These are phyloP conservation scores for Triticum turgidum DNA, from an alignment of 176 grass and related monocot species.

Conservation along the genomic window DNA sequence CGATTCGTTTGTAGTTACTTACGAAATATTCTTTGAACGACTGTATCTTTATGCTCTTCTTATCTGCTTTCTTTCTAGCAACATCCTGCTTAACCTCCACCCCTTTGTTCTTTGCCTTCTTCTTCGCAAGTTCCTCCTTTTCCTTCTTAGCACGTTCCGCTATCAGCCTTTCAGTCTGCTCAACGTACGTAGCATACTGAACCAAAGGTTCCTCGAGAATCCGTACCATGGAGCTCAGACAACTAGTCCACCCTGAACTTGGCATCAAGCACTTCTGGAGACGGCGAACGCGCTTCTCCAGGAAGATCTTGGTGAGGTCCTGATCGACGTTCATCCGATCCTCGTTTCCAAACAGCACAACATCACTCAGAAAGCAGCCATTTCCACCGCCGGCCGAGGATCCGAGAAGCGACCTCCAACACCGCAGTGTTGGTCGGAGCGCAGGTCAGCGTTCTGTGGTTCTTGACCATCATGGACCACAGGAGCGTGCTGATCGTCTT, in stretches of 20 bases:
- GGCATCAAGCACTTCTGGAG: conserved; percentile 44
- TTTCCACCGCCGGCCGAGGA: neutral
- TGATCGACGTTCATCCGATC: conserved; percentile 40
- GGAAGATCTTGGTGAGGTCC: conserved; percentile 37
- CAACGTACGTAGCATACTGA: conserved; percentile 28
- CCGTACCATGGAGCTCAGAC: conserved; percentile 39
- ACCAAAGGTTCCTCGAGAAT: conserved; percentile 44
- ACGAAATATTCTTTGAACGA: conserved; percentile 25
- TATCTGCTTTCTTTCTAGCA: neutral
- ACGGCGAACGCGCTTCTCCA: conserved; percentile 34
- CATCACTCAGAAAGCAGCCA: conserved; percentile 31
- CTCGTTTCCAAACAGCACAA: conserved; percentile 66
- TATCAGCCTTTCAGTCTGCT: neutral
- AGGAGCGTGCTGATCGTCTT: conserved; percentile 69
- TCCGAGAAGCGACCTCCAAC: conserved; percentile 45
- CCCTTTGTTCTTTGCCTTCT: neutral
- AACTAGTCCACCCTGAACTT: conserved; percentile 34
- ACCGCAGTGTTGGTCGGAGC: conserved; percentile 85
- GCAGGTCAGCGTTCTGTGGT: conserved; percentile 55
- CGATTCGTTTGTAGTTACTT: neutral
- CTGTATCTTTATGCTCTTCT: neutral
- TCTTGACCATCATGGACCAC: conserved; percentile 44
- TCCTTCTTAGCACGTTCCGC: neutral
- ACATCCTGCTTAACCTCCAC: neutral
- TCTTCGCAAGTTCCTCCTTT: neutral